These are phyloP conservation scores for Suillus paluster DNA, from an alignment of 768 basidiomycete genomes.

Conservation along the genomic window DNA sequence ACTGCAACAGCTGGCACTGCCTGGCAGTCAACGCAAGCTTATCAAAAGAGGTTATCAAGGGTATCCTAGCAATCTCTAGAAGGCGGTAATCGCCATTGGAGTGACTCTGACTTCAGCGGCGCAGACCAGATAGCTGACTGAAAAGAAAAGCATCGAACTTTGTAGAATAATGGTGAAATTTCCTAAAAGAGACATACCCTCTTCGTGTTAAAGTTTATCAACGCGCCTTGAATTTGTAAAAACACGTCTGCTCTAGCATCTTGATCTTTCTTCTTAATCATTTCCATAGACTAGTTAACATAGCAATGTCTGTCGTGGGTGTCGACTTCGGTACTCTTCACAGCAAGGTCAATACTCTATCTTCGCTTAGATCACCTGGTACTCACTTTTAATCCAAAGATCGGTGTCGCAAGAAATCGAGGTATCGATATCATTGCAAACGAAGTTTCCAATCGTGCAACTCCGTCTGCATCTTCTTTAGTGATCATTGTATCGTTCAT, in stretches of 20 bases:
- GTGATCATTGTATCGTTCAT: background rate
- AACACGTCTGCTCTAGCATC: constrained; percentile 12
- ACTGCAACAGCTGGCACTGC: no score
- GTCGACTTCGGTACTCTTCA: constrained; percentile 91
- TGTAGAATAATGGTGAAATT: constrained; percentile 4
- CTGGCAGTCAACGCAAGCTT: no score
- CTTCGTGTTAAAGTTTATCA: background rate
- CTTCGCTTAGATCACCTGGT: constrained; percentile 9
- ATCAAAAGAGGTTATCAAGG: no score
- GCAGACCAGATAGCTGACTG: no score
- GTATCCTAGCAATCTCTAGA: no score
- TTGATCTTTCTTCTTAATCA: background rate
- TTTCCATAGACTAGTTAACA: background rate
- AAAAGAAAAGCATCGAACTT: constrained; percentile 6
- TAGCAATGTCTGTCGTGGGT: constrained; percentile 87
- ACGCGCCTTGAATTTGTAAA: constrained; percentile 12
- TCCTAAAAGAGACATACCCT: background rate
- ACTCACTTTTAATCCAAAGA: constrained; percentile 47
- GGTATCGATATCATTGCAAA: constrained; percentile 99
- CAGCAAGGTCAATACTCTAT: constrained; percentile 66
- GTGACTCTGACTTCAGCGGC: no score
- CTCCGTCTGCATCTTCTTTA: constrained; percentile 70
- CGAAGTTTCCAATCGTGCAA: constrained; percentile 96
- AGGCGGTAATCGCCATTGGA: no score
- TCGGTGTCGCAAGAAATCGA: constrained; percentile 93